Conservation (phyloP, 1,139 yeast species). For the Taphrina pruni region DNA sequence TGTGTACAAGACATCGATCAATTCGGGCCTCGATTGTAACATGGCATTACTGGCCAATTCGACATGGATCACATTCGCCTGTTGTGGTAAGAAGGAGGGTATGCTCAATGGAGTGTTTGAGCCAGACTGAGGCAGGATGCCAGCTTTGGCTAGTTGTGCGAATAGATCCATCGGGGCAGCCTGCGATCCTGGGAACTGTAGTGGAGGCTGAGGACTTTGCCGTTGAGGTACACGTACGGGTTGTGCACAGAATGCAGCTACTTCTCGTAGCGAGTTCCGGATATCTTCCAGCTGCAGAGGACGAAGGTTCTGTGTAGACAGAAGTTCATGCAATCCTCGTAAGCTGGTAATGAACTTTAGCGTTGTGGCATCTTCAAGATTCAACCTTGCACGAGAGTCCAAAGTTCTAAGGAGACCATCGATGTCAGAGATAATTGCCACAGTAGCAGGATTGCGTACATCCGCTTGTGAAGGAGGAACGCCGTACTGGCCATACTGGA, state of each 20-base stretch:
- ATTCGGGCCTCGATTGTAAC: slow-evolving; percentile 50
- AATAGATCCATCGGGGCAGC: slow-evolving; percentile 12
- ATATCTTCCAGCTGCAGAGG: slow-evolving; percentile 24
- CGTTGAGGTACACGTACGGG: slow-evolving; percentile 3
- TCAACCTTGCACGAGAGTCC: slow-evolving; percentile 14
- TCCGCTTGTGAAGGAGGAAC: background rate
- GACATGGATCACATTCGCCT: slow-evolving; percentile 9
- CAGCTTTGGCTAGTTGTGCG: slow-evolving; percentile 27
- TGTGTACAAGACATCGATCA: slow-evolving; percentile 58
- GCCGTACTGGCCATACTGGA: background rate
- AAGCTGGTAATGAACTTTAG: slow-evolving; percentile 15
- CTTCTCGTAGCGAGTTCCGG: slow-evolving; percentile 14
- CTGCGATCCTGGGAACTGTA: background rate
- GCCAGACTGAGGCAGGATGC: slow-evolving; percentile 13
- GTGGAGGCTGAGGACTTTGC: slow-evolving; percentile 4
- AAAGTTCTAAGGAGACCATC: slow-evolving; percentile 12
- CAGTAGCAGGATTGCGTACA: background rate
- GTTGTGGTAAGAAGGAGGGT: background rate
- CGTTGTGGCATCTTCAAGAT: slow-evolving; percentile 12
- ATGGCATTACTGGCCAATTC: slow-evolving; percentile 37
- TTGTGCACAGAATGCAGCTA: slow-evolving; percentile 22
- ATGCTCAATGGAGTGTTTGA: slow-evolving; percentile 2
- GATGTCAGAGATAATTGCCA: slow-evolving; percentile 3
- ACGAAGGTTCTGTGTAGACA: slow-evolving; percentile 5
- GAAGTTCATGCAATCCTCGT: slow-evolving; percentile 19